phyloP scores from a whole-genome alignment of 192 early-diverging fungal genomes.

The Chytriomyces sp. region DNA sequence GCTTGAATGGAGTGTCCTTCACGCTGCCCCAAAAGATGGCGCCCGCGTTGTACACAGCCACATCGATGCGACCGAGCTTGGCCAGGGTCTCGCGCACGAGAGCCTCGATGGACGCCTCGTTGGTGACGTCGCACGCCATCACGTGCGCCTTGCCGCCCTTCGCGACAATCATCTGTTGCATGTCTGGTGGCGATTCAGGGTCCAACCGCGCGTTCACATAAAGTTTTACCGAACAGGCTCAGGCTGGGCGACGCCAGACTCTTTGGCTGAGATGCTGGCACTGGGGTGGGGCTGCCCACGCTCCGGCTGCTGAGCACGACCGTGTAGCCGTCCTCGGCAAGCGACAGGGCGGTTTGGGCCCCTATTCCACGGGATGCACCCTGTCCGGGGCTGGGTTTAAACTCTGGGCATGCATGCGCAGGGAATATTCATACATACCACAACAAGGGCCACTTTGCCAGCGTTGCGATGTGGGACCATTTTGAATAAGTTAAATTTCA shows the following conservation, averaged over 20 bases:
- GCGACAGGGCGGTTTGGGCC: neutral
- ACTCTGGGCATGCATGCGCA: neutral
- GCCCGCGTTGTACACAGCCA: slow-evolving; percentile 42
- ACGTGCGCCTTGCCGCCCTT: neutral
- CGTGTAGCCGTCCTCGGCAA: neutral
- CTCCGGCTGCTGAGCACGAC: neutral
- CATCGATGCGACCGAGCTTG: slow-evolving; percentile 32
- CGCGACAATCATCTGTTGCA: neutral
- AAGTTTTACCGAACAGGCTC: neutral
- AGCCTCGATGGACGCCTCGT: neutral
- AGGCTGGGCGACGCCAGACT: neutral
- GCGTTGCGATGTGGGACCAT: neutral
- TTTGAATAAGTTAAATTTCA: neutral
- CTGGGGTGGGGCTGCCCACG: neutral
- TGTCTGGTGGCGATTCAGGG: no score
- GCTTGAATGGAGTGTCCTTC: slow-evolving; percentile 27
- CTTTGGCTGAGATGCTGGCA: neutral
- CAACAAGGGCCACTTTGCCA: slow-evolving; percentile 3
- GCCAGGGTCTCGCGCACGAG: neutral
- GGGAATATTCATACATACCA: neutral
- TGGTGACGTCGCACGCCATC: slow-evolving; percentile 12
- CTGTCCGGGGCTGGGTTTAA: neutral
- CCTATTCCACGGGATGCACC: slow-evolving; percentile 26
- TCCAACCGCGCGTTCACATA: no score
- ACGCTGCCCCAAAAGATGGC: slow-evolving; percentile 39